A percentile compares a stretch with the other conserved stretches of the same genome.
Evolutionary conservation across 495 filamentous ascomycete species (phyloP).

Genomic region (Oidiodendron maius): DNA sequence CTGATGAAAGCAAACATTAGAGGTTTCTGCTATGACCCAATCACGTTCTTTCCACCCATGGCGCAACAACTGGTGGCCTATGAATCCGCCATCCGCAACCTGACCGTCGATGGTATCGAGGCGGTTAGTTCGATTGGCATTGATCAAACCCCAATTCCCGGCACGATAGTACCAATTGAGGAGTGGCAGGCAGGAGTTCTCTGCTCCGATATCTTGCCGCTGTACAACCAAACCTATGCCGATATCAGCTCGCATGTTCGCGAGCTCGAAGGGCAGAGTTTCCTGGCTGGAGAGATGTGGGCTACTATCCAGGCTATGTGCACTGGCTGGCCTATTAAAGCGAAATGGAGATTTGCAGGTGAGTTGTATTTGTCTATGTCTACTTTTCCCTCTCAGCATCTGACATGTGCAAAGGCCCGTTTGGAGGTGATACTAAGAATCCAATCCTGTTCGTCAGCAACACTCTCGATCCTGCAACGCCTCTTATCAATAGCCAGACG

Average conservation of each 20-base stretch:
- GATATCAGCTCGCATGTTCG: not conserved
- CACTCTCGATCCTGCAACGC: slow-evolving; percentile 12
- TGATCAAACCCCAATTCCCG: not conserved
- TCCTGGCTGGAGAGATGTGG: not conserved
- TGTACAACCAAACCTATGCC: not conserved
- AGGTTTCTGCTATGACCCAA: not conserved
- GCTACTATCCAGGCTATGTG: not conserved
- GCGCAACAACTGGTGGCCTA: not conserved
- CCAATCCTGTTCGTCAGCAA: slow-evolving; percentile 16
- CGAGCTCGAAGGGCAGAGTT: not conserved
- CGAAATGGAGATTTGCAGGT: slow-evolving; percentile 5
- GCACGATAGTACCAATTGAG: not conserved
- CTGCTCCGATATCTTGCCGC: not conserved
- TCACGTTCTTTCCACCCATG: not conserved
- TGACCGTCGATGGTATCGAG: not conserved
- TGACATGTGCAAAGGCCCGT: slow-evolving; percentile 1
- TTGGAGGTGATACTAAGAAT: slow-evolving; percentile 10
- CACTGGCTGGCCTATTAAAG: slow-evolving; percentile 12
- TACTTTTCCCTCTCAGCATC: not conserved
- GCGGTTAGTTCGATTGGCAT: not conserved
- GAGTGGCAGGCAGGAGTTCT: not conserved
- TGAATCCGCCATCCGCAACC: not conserved
- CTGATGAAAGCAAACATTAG: not conserved
- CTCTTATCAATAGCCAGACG: slow-evolving; percentile 6
- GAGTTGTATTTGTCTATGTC: not conserved